Base-by-base conservation (phyloP, 768 basidiomycete genomes). In the Dacryopinax spathularia region DNA sequence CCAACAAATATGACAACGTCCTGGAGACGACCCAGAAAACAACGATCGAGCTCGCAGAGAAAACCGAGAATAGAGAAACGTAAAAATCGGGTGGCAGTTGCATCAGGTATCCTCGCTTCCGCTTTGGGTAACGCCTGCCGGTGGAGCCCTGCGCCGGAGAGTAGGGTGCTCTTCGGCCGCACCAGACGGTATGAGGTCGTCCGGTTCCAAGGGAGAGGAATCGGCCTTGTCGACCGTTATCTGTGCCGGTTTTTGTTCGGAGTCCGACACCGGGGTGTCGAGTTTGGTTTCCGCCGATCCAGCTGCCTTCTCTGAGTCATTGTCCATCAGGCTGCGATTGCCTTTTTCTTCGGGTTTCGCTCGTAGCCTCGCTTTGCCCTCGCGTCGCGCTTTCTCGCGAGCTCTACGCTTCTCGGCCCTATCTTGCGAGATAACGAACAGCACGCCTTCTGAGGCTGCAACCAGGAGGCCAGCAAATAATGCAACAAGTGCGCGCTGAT, bases 391-490 rank as follows among this genome's bases (percentile, higher is more conserved):
- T 20, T 29, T 56, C 9, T 56, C 48, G 25, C 29, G 48, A 3
- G 48, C 10, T 56, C 25, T 44, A 25, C 60, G 31, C 15, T 22
- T 64, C 12, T 68, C 65, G 13, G 9, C 76, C 61, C 81, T 78
- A 33, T 83, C 81, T 65, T 83, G 78, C 86, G 86, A 89, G 35
- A 90, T 86, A 66, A 88, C 75, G 72, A 83, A 90, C 13, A 91
- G 75, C 0, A 83, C 75, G 20, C 79, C 80, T 72, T 91, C 89
- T 12, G 89, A 79, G 2, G 82, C 72, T 4, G 88, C 88, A 25
- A 91, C 84, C n/a, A 85, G 70, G 4, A 83, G 75, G 1, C 85
- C 83, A 18, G 78, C 80, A 63, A 79, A 76, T 9, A 90, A 73
- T 1, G 85, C 80, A 62, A 86, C 77, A 16, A 91, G 76, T 1